A percentile compares a stretch with the other conserved stretches of the same genome.
These are phyloP conservation scores for Sutorius eximius DNA, from an alignment of 1,284 basidiomycete genomes.

Conservation along the genomic window DNA sequence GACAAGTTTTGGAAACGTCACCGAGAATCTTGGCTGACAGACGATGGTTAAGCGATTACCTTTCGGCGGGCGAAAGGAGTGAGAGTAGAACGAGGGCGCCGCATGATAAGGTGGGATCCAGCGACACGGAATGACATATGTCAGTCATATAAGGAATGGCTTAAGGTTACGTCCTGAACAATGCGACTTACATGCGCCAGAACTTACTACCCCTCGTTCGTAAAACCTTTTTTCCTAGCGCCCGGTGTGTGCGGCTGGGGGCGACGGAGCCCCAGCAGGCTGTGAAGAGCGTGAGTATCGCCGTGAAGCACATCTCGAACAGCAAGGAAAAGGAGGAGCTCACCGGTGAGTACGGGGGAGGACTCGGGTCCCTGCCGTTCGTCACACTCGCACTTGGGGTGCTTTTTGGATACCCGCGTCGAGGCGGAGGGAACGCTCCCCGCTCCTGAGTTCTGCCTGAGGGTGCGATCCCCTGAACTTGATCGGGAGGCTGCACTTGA, in stretches of 20 bases:
- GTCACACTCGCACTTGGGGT: neutral
- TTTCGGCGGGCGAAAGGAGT: neutral
- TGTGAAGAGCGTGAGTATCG: constrained; percentile 5
- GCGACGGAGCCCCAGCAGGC: constrained; percentile 5
- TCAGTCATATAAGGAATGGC: neutral
- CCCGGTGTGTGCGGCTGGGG: constrained; percentile 1
- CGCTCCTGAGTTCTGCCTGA: neutral
- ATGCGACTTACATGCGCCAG: neutral
- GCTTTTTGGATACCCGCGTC: neutral
- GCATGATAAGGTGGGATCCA: constrained; percentile 15
- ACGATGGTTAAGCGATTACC: neutral
- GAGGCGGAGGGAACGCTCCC: neutral
- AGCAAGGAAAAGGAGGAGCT: constrained; percentile 1
- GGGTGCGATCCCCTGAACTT: neutral
- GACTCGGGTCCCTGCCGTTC: constrained; percentile 12
- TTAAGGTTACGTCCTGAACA: constrained; percentile 4
- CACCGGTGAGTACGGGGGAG: constrained; percentile 26
- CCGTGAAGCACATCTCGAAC: neutral
- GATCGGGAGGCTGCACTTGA: neutral
- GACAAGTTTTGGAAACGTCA: neutral
- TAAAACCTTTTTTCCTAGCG: neutral
- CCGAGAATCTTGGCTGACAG: neutral
- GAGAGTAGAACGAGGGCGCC: neutral
- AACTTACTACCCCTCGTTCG: neutral
- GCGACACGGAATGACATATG: neutral